A percentile compares a stretch with the other conserved stretches of the same genome.
These are phyloP conservation scores for Xenosphaeropsis pyriputrescens DNA, from an alignment of 2,329 filamentous ascomycete species.

Conservation along the genomic window DNA sequence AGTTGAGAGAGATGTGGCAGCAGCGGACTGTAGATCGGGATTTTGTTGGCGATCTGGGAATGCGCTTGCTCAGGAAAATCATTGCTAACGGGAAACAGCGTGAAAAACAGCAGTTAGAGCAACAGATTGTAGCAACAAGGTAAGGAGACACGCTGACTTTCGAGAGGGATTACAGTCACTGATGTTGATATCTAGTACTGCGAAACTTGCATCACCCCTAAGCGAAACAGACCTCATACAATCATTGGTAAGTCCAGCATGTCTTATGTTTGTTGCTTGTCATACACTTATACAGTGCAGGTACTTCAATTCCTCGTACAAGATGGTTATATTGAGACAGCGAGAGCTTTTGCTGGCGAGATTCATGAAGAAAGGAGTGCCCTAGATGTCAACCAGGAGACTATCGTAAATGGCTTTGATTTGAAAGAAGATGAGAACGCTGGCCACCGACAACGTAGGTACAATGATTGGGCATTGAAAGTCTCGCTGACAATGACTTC, in stretches of 20 bases:
- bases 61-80: background rate
- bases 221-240: conserved; percentile 71
- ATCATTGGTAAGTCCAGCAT: conserved; percentile 40
- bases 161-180: background rate
- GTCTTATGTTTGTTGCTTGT: background rate
- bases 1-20: no score
- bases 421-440: conserved; percentile 76
- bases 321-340: conserved; percentile 90
- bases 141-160: conserved; percentile 6
- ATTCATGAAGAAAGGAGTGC: conserved; percentile 59
- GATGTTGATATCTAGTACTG: conserved; percentile 18
- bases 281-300: conserved; percentile 12
- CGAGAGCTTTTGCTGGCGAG: conserved; percentile 74
- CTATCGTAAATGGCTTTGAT: conserved; percentile 42
- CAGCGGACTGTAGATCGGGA: no score
- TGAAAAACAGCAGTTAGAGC: conserved; percentile 12
- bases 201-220: conserved; percentile 37
- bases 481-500: conserved; percentile 1
- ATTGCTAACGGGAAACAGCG: conserved; percentile 7
- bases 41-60: no score
- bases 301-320: conserved; percentile 81
- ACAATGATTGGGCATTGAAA: background rate
- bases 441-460: conserved; percentile 68
- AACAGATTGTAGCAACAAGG: conserved; percentile 38
- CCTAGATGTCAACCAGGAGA: conserved; percentile 40